Evolutionary conservation across 208 protist genomes (phyloP).

Genomic region (Trypanosoma caninum): DNA sequence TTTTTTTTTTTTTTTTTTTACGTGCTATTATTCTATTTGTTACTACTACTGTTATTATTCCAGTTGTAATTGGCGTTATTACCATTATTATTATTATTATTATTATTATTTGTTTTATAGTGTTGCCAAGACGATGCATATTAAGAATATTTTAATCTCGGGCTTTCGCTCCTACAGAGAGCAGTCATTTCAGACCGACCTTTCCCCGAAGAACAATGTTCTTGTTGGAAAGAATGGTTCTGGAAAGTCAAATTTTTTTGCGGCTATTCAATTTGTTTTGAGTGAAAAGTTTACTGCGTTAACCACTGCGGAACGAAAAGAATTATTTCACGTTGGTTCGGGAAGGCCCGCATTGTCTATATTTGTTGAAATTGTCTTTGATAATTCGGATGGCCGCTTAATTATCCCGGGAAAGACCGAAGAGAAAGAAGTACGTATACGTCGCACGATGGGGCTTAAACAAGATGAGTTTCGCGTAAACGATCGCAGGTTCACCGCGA

Average conservation of each 20-base stretch:
- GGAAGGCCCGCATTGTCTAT: constrained; percentile 88
- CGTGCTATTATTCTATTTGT: neutral
- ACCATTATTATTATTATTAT: neutral
- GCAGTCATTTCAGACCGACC: constrained; percentile 78
- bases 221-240: constrained; percentile 96
- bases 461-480: constrained; percentile 99
- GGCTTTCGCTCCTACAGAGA: constrained; percentile 92
- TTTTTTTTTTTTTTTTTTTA: constrained; percentile 5
- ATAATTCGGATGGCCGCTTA: constrained; percentile 97
- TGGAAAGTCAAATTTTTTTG: constrained; percentile 98
- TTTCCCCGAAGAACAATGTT: constrained; percentile 77
- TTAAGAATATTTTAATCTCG: constrained; percentile 92
- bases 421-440: constrained; percentile 94
- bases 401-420: constrained; percentile 84
- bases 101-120: neutral
- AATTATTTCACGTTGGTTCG: constrained; percentile 94
- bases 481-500: constrained; percentile 90
- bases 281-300: constrained; percentile 90
- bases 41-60: too few species aligned
- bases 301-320: constrained; percentile 88
- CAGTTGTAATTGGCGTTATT: too few species aligned
- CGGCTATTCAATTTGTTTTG: constrained; percentile 97
- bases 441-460: constrained; percentile 96
- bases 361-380: constrained; percentile 98
- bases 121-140: constrained; percentile 61